These are phyloP conservation scores for Coprinopsis strossmayeri DNA, from an alignment of 768 basidiomycete species.

Conservation along the genomic window DNA sequence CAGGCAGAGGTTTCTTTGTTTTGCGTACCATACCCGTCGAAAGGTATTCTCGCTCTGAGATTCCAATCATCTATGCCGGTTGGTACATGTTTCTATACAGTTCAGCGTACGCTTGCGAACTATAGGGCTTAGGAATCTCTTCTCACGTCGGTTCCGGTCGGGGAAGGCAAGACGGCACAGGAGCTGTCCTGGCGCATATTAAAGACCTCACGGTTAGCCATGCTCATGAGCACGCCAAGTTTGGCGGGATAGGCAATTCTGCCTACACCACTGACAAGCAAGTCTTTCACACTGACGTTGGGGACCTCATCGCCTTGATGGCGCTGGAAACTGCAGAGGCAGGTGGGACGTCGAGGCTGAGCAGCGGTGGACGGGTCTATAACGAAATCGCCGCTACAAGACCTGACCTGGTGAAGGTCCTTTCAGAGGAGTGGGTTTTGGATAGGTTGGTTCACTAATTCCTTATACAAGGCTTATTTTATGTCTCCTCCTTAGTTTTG, in stretches of 20 bases:
- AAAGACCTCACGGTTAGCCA: constrained; percentile 39
- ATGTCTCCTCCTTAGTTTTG: constrained; percentile 21
- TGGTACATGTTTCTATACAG: constrained; percentile 3
- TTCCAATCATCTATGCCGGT: constrained; percentile 40
- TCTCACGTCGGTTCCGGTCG: constrained; percentile 38
- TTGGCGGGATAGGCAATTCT: constrained; percentile 33
- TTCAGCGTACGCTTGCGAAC: not conserved
- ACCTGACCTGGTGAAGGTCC: constrained; percentile 34
- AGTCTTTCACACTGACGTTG: constrained; percentile 43
- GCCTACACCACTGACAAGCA: constrained; percentile 45
- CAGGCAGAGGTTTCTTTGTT: constrained; percentile 43
- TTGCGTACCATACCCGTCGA: constrained; percentile 39
- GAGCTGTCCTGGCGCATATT: constrained; percentile 39
- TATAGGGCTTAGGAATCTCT: constrained; percentile 42
- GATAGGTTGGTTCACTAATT: constrained; percentile 23
- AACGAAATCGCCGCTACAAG: constrained; percentile 40
- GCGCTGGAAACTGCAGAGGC: constrained; percentile 35
- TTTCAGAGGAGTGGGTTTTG: constrained; percentile 37
- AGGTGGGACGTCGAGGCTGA: constrained; percentile 39
- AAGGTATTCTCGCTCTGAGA: constrained; percentile 31
- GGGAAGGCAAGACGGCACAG: constrained; percentile 37
- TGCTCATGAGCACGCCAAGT: constrained; percentile 25
- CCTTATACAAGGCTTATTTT: not conserved
- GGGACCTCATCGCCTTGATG: constrained; percentile 38
- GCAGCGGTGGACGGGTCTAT: constrained; percentile 36